phyloP scores from a whole-genome alignment of 306 rosid genomes.

The Spatholobus suberectus region DNA sequence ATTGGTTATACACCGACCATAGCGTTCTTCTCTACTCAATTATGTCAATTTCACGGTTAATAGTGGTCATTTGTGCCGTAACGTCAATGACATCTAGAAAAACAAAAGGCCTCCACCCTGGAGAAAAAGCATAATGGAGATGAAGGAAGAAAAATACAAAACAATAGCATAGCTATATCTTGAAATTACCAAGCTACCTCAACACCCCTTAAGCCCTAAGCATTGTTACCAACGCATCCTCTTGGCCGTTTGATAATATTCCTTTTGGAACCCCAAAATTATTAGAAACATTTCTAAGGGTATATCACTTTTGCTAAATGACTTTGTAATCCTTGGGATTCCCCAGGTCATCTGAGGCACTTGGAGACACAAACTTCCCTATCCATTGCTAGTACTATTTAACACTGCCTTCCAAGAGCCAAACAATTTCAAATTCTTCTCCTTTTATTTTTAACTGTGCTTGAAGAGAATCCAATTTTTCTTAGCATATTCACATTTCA shows the following conservation, averaged over 20 bases:
- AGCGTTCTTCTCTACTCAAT: background rate
- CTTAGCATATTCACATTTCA: background rate
- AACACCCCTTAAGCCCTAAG: background rate
- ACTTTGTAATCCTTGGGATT: conserved; percentile 29
- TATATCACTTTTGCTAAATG: background rate
- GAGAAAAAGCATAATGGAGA: background rate
- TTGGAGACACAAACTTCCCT: conserved; percentile 31
- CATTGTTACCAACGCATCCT: background rate
- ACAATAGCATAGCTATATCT: background rate
- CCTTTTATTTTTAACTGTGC: background rate
- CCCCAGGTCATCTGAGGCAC: background rate
- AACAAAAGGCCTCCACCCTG: background rate
- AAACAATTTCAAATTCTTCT: conserved; percentile 30
- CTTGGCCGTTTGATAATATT: background rate
- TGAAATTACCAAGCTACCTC: conserved; percentile 21
- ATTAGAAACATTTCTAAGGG: background rate
- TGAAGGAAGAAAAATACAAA: conserved; percentile 22
- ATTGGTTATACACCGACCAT: background rate
- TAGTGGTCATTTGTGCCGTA: conserved; percentile 29
- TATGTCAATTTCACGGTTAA: background rate
- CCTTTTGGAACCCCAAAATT: conserved; percentile 17
- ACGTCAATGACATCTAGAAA: conserved; percentile 15
- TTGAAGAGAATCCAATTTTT: background rate
- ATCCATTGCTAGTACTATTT: background rate
- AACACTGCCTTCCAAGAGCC: conserved; percentile 25